These are phyloP conservation scores for Myriosclerotinia curreyana DNA, from an alignment of 2,329 filamentous ascomycete species.

Conservation along the genomic window DNA sequence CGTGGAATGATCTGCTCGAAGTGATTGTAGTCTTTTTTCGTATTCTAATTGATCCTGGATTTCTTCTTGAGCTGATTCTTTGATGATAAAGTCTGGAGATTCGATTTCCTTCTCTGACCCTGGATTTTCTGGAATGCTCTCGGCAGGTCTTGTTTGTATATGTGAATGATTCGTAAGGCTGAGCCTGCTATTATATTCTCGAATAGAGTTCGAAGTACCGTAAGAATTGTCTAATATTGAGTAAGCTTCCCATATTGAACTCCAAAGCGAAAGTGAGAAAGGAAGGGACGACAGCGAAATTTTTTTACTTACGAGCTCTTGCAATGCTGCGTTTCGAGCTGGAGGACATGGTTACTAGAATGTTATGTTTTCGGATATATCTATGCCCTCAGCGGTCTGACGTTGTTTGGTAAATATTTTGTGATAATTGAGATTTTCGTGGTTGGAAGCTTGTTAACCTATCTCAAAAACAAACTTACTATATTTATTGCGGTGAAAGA, in stretches of 20 bases:
- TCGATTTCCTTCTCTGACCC: neutral
- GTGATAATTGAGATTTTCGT: neutral
- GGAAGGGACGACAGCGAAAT: constrained; percentile 19
- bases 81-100: constrained; percentile 14
- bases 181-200: constrained; percentile 12
- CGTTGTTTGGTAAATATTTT: neutral
- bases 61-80: constrained; percentile 22
- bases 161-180: constrained; percentile 15
- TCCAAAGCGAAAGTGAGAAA: constrained; percentile 10
- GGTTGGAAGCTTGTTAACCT: neutral
- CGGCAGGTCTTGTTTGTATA: constrained; percentile 20
- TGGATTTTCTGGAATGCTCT: neutral
- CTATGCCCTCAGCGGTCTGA: neutral
- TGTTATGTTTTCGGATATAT: neutral
- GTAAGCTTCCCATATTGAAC: constrained; percentile 17
- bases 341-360: constrained; percentile 4
- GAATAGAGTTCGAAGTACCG: constrained; percentile 7
- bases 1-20: neutral
- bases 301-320: constrained; percentile 14
- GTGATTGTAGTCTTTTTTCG: constrained; percentile 7
- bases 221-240: constrained; percentile 11
- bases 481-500: neutral
- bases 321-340: constrained; percentile 5
- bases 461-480: constrained; percentile 10
- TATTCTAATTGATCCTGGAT: constrained; percentile 21